Evolutionary conservation across 129 eudicot species (phyloP).

Genomic region (Gnaphalium uliginosum): DNA sequence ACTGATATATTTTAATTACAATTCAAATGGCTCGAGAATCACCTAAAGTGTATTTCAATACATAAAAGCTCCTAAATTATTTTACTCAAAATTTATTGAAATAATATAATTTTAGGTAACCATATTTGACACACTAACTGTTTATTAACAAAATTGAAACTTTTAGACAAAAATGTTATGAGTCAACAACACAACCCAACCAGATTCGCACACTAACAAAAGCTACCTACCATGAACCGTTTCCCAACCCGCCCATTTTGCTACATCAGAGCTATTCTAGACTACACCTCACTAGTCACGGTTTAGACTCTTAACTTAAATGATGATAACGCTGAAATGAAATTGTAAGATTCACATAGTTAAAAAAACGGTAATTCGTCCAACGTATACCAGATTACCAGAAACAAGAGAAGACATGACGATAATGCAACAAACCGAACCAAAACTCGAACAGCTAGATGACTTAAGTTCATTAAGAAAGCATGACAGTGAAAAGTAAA

Average conservation of each 20-base stretch:
- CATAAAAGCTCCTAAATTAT: neutral
- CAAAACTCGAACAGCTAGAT: conserved; percentile 6
- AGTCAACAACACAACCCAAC: neutral
- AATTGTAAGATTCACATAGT: neutral
- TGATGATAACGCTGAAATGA: neutral
- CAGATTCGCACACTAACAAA: neutral
- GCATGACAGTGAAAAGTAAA: neutral
- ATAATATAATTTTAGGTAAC: neutral
- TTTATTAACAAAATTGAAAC: no score
- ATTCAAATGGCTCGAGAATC: neutral
- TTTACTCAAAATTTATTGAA: neutral
- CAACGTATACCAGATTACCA: conserved; percentile 3
- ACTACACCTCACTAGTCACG: no score
- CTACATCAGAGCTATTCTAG: neutral
- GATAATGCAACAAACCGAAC: conserved; percentile 8
- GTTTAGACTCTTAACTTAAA: no score
- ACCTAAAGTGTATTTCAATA: neutral
- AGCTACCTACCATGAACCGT: neutral
- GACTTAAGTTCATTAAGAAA: conserved; percentile 9
- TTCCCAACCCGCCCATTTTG: neutral
- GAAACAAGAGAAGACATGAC: conserved; percentile 1
- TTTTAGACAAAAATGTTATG: neutral
- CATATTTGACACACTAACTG: neutral
- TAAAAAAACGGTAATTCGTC: neutral
- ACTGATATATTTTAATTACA: no score